Evolutionary conservation across 768 basidiomycete genomes (phyloP).

Genomic region (Boletus vermiculosoides): DNA sequence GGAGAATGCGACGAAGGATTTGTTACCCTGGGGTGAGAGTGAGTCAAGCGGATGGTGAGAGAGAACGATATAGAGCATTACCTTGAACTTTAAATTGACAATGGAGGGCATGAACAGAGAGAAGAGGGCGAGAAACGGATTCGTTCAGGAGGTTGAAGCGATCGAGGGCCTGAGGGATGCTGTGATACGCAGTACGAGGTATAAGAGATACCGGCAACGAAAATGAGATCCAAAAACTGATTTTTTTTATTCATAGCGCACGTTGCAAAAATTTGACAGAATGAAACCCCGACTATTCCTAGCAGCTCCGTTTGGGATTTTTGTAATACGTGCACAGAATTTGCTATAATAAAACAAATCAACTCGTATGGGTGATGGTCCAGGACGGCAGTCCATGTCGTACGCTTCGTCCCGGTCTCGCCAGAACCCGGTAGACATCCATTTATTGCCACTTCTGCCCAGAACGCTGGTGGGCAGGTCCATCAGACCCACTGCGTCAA

Average conservation of each 20-base stretch:
- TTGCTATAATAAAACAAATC: slow-evolving; percentile 19
- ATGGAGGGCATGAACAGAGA: slow-evolving; percentile 64
- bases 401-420: slow-evolving; percentile 16
- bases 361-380: slow-evolving; percentile 9
- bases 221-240: slow-evolving; percentile 12
- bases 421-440: slow-evolving; percentile 15
- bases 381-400: slow-evolving; percentile 21
- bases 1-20: slow-evolving; percentile 91
- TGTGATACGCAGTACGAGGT: slow-evolving; percentile 14
- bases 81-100: slow-evolving; percentile 87
- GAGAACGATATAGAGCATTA: slow-evolving; percentile 14
- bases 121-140: not conserved
- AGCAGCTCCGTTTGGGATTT: slow-evolving; percentile 27
- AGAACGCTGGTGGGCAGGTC: slow-evolving; percentile 1
- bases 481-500: slow-evolving; percentile 2
- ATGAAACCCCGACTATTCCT: slow-evolving; percentile 35
- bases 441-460: slow-evolving; percentile 13
- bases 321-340: slow-evolving; percentile 8
- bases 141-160: slow-evolving; percentile 9
- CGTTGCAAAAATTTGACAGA: slow-evolving; percentile 31
- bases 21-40: slow-evolving; percentile 66
- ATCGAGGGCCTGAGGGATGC: slow-evolving; percentile 15
- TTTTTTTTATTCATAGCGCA: slow-evolving; percentile 13
- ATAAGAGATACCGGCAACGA: slow-evolving; percentile 28
- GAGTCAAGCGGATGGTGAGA: slow-evolving; percentile 2